Base-by-base conservation (phyloP, 2,329 filamentous ascomycete species). In the Pseudodiploospora longispora region DNA sequence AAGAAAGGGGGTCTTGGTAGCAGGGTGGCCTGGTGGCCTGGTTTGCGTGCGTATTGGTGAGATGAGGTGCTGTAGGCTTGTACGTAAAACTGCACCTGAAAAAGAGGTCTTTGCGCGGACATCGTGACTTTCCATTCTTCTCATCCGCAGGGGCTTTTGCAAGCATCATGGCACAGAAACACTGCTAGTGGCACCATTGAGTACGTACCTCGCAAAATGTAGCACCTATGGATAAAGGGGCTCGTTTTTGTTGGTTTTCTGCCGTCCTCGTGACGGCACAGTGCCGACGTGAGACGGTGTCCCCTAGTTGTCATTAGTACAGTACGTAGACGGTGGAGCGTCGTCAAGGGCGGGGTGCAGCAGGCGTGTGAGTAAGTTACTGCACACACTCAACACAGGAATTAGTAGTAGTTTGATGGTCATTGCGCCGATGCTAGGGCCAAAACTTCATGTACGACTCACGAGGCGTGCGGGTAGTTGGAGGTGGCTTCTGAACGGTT, bases 211-310 rank as follows among this genome's bases (percentile, higher is more conserved):
- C 19, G 37, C 30, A 12, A 32, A 40, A 30, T 31, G 34, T 41
- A 36, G 45, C 36, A 36, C 27, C 30, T 10, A 38, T 28, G 29
- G n/a, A 28, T 29, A 42, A 47, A 49, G 41, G 12, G 12, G 12
- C 27, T 19, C 12, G 12, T 6, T 42, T 30, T 37, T 10, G 4
- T 41, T 41, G 40, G 43, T 46, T 52, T 48, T 52, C 48, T 55
- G 52, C 49, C 42, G 54, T 55, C 54, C 54, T 57, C 56, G 53
- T 57, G 55, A 57, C 55, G 54, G 40, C 42, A 46, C 49, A 49
- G 42, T 51, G 52, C 52, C 49, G 53, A 41, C 46, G 43, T 41
- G 42, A 41, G 49, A 42, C 42, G 32, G 10, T 47, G 31, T 34
- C 32, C 37, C 43, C 34, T 44, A 40, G 30, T 40, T 41, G 9